Evolutionary conservation across 805 yeast species (phyloP).

Genomic region (Lipomyces yamadae): DNA sequence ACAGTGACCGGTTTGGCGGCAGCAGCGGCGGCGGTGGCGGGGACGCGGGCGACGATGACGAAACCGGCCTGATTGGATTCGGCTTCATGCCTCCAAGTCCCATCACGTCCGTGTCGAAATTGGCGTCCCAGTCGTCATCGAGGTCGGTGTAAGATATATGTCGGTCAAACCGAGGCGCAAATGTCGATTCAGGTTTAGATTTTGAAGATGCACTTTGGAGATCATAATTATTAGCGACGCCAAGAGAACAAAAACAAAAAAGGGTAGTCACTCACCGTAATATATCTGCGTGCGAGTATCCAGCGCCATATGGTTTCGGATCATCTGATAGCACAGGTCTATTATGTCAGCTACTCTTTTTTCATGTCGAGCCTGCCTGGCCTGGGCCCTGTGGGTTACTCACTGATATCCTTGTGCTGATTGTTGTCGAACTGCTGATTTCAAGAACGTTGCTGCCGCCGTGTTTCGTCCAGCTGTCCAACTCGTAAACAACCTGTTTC

Average conservation of each 20-base stretch:
- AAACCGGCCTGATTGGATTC: conserved; percentile 2
- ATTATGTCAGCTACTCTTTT: not conserved
- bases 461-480: conserved; percentile 27
- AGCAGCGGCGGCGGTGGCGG: conserved; percentile 3
- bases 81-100: conserved; percentile 28
- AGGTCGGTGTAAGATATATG: conserved; percentile 59
- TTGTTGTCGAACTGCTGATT: conserved; percentile 35
- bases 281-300: conserved; percentile 60
- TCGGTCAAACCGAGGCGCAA: conserved; percentile 23
- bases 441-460: conserved; percentile 33
- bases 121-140: conserved; percentile 94
- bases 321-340: conserved; percentile 41
- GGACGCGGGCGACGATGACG: not conserved
- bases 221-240: not conserved
- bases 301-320: conserved; percentile 57
- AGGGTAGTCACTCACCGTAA: conserved; percentile 26
- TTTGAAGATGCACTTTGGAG: conserved; percentile 3
- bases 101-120: conserved; percentile 50
- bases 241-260: not conserved
- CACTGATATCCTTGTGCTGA: conserved; percentile 46
- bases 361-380: not conserved
- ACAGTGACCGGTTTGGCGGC: conserved; percentile 2
- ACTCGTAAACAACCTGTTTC: not conserved
- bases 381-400: conserved; percentile 40
- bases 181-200: conserved; percentile 21